Evolutionary conservation across 2,329 filamentous ascomycete species (phyloP).

Genomic region (Hyphodiscus sp.): DNA sequence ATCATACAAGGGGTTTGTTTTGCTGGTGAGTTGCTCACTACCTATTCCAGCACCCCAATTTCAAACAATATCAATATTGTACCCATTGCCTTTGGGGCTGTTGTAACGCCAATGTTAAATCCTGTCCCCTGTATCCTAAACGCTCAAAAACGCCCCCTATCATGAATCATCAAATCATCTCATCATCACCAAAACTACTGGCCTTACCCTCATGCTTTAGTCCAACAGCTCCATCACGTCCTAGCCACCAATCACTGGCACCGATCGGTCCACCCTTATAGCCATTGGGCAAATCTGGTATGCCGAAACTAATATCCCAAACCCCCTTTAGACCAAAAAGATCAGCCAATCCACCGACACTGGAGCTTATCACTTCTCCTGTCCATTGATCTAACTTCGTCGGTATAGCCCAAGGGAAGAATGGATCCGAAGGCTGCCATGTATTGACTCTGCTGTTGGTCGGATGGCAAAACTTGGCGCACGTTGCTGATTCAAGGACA

Average conservation of each 20-base stretch:
- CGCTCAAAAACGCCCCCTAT: too few relatives aligned
- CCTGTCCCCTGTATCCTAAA: too few relatives aligned
- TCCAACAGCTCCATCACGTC: not conserved
- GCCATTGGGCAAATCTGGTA: not conserved
- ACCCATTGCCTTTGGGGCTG: too few relatives aligned
- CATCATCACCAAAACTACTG: not conserved
- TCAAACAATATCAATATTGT: too few relatives aligned
- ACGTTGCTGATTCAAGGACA: constrained; percentile 46
- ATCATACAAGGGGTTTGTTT: too few relatives aligned
- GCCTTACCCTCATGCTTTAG: not conserved
- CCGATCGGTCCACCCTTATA: not conserved
- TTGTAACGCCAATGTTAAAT: too few relatives aligned
- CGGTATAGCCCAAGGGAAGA: constrained; percentile 53
- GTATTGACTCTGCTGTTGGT: constrained; percentile 31
- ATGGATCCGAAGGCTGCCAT: constrained; percentile 52
- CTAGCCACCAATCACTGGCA: constrained; percentile 3
- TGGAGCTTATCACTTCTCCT: constrained; percentile 15
- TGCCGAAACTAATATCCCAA: not conserved
- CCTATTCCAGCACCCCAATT: too few relatives aligned
- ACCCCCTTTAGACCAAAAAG: not conserved
- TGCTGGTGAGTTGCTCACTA: too few relatives aligned
- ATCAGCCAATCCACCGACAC: not conserved
- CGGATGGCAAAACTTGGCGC: constrained; percentile 47
- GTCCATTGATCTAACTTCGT: constrained; percentile 58
- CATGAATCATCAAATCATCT: constrained; percentile 1